Base-by-base conservation (phyloP, 805 yeast genomes). In the Suhomyces tanzawaensis region DNA sequence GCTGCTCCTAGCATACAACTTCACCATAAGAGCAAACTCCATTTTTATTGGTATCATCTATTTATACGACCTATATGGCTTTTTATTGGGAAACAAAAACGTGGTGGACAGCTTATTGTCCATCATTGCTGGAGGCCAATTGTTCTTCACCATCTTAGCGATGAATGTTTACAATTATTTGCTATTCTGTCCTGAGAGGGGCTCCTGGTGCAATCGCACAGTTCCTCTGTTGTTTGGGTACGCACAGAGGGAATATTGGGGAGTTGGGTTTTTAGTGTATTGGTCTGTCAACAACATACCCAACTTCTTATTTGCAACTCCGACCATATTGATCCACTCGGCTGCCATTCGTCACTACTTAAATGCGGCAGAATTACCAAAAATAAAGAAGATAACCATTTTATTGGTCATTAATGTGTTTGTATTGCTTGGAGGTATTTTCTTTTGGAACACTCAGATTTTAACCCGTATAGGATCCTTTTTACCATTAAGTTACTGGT, bases 171-270 rank as follows among this genome's bases (percentile, higher is more conserved):
- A 66, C 2, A 85, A 89, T 2, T 89, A 79, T 50, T 22, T 30
- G 3, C 49, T 52, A 12, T 82, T 77, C 45, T 93, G 99, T 55
- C 85, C 88, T 1, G 72, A 60, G 11, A 64, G 88, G 41, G 80
- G 85, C 6, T 85, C 74, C 43, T 91, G 97, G 97, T 91, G 99
- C 57, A 43, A 63, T 11, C 46, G 64, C 4, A 41, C 45, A 3
- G 36, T 85, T 0, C 87, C 85, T 5, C 74, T 82, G 16, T 66
- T 91, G 11, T 81, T 81, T 49, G 58, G 76, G 3, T 86, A 72
- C 57, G 85, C 95, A 5, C 99, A 93, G 60, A 41, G 62, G 1
- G 71, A 79, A 46, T 89, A 91, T 58, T 93, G 99, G 99, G 76
- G 80, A 48, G 74, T 70, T 30, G 98, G 99, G 0, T 77, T 90